Percentiles rank a stretch among this genome's conserved stretches.
phyloP scores from a whole-genome alignment of 768 basidiomycete genomes.

The Suillus subalutaceus region DNA sequence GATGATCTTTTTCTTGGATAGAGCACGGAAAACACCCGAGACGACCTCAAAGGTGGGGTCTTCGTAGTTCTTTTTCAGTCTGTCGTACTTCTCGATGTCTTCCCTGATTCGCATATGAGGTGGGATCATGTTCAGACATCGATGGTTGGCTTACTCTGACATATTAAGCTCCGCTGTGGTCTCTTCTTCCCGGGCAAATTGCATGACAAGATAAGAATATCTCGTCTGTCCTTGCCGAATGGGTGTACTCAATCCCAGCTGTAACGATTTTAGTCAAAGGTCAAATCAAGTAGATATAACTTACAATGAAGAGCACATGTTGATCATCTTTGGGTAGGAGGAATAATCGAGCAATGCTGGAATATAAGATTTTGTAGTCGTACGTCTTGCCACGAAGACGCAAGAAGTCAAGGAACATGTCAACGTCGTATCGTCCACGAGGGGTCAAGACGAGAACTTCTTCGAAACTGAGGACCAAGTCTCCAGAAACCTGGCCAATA shows the following conservation, averaged over 20 bases:
- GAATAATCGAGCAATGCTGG: constrained; percentile 86
- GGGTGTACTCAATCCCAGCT: constrained; percentile 91
- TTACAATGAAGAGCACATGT: constrained; percentile 91
- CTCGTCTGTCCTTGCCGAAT: constrained; percentile 98
- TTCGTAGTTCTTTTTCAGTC: constrained; percentile 92
- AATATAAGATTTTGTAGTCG: constrained; percentile 96
- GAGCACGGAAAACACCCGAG: constrained; percentile 88
- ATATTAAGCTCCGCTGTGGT: constrained; percentile 95
- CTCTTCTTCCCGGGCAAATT: constrained; percentile 96
- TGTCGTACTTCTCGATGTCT: constrained; percentile 76
- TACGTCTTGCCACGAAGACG: constrained; percentile 98
- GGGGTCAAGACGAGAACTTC: constrained; percentile 95
- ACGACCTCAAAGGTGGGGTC: constrained; percentile 95
- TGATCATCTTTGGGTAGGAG: constrained; percentile 95
- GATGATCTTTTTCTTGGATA: constrained; percentile 90
- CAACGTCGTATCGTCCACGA: constrained; percentile 95
- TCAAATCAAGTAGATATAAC: constrained; percentile 29
- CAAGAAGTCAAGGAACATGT: constrained; percentile 95
- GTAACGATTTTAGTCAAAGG: constrained; percentile 14
- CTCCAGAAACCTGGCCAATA: constrained; percentile 88
- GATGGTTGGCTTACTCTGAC: constrained; percentile 65
- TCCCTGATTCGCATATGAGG: constrained; percentile 49
- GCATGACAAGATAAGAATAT: constrained; percentile 98
- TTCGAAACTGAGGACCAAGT: constrained; percentile 91
- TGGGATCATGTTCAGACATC: neutral